Base-by-base conservation (phyloP, 768 basidiomycete species). In the Lentinula lateritia region DNA sequence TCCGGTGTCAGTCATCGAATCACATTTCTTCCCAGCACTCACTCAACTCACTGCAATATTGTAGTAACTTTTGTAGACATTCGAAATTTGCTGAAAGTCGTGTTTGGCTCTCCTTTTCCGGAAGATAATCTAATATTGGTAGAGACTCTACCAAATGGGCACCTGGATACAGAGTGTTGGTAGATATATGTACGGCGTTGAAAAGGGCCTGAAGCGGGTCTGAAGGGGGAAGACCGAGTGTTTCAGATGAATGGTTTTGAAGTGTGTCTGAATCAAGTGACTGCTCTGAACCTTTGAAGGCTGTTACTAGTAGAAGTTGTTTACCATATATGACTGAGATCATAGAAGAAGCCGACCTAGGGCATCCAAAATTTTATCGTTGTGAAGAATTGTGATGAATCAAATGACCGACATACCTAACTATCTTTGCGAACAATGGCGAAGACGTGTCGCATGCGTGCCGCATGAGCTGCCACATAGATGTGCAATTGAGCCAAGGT, bases 251-350 rank as follows among this genome's bases (percentile, higher is more conserved):
- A 18, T n/a, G 16, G 54, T 5, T 4, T 15, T 28, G 50, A 28
- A 52, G 50, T 6, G 8, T 6, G 6, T 52, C 32, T 1, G 10
- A 28, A 28, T 28, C 28, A 4, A 28, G 50, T 52, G 28, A 39
- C 50, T 34, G 46, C 32, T 9, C 36, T 23, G 32, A 45, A 50
- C 9, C 34, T 39, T n/a, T 48, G 35, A 6, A 20, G 52, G 16
- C 64, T 56, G 23, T 58, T 43, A n/a, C n/a, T n/a, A n/a, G n/a
- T n/a, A 39, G 38, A 8, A 36, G 74, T 62, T 59, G 2, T 61
- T 52, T 3, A 71, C 67, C 10, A 16, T 52, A 52, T 7, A 52
- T 32, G 16, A 52, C 50, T 3, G 50, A 52, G 3, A 52, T 28
- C 28, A 52, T 34, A 32, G 28, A 23, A 3, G 50, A 13, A 15